Percentiles rank a stretch among this genome's conserved stretches.
Evolutionary conservation across 306 rosid genomes (phyloP).

Genomic region (barrel medic (Medicago truncatula)): MtrunA17r5.0-ANR NC_053042.1:47455001-47455500

Average conservation of each 20-base stretch:
- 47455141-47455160: constrained; percentile 66
- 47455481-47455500: constrained; percentile 22
- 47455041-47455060: constrained; percentile 68
- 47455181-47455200: constrained; percentile 67
- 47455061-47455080: constrained; percentile 71
- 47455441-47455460: too few relatives aligned
- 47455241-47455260: background rate
- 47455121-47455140: constrained; percentile 82
- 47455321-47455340: too few relatives aligned
- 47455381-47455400: too few relatives aligned
- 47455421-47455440: too few relatives aligned
- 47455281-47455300: too few relatives aligned
- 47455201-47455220: constrained; percentile 31
- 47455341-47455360: too few relatives aligned
- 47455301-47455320: too few relatives aligned
- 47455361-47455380: too few relatives aligned
- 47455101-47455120: constrained; percentile 82
- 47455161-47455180: constrained; percentile 83
- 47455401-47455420: too few relatives aligned
- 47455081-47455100: constrained; percentile 76
- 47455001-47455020: constrained; percentile 79
- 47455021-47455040: constrained; percentile 66
- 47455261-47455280: too few relatives aligned
- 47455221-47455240: background rate
- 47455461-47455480: too few relatives aligned